Evolutionary conservation across 2,329 filamentous ascomycete species (phyloP).

Genomic region (Colletotrichum tamarilloi): DNA sequence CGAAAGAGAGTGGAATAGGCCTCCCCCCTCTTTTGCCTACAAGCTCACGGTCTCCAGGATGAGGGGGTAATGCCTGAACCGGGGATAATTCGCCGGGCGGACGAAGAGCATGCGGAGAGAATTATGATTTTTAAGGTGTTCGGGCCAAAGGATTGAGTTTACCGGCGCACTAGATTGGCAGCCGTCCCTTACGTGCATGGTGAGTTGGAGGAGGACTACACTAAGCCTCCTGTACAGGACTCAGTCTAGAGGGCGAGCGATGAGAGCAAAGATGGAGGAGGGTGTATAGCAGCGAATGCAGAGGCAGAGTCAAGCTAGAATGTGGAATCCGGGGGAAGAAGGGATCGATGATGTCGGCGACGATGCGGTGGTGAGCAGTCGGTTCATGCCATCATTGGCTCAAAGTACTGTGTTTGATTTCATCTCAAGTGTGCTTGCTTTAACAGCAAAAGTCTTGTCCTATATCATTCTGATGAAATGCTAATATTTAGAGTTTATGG

Average conservation of each 20-base stretch:
- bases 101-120: too few species aligned
- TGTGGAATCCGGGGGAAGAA: neutral
- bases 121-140: neutral
- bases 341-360: neutral
- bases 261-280: too few species aligned
- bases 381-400: neutral
- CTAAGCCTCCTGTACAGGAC: neutral
- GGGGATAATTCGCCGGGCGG: neutral
- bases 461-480: neutral
- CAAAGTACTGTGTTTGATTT: neutral
- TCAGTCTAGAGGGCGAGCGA: neutral
- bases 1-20: neutral
- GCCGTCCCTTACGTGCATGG: neutral
- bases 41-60: neutral
- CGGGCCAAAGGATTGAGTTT: neutral
- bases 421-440: slow-evolving; percentile 1
- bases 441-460: neutral
- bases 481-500: neutral
- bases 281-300: neutral
- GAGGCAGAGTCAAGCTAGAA: neutral
- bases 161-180: neutral
- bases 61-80: neutral
- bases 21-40: neutral
- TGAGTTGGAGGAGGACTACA: neutral
- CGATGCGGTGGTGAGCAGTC: neutral